Percentiles rank a stretch among this genome's conserved stretches.
phyloP scores from a whole-genome alignment of 345 rosid species.

The Aquilaria yunnanensis region DNA sequence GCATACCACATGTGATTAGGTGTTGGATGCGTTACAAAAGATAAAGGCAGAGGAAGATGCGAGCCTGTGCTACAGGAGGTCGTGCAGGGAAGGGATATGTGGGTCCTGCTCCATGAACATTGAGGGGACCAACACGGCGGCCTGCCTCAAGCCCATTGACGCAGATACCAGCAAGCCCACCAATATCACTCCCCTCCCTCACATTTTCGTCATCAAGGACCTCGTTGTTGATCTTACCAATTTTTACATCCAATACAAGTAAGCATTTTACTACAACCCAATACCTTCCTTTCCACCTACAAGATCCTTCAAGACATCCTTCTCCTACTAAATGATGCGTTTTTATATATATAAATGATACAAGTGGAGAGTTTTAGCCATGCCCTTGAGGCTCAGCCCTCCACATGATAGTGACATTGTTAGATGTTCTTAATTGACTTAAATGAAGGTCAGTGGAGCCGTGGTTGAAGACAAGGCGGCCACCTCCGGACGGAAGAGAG shows the following conservation, averaged over 20 bases:
- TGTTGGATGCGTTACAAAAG: constrained; percentile 61
- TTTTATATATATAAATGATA: no score
- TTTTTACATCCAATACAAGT: constrained; percentile 64
- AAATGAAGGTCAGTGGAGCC: constrained; percentile 51
- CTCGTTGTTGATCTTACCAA: constrained; percentile 61
- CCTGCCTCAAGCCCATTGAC: constrained; percentile 55
- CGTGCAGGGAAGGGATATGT: constrained; percentile 74
- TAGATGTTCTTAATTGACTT: not conserved
- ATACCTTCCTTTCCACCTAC: not conserved
- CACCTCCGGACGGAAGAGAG: constrained; percentile 37
- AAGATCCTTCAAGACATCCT: no score
- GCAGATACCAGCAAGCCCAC: constrained; percentile 36
- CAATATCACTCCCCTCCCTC: constrained; percentile 60
- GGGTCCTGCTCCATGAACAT: constrained; percentile 74
- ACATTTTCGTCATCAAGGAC: constrained; percentile 61
- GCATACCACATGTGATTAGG: constrained; percentile 24
- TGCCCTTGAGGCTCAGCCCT: no score
- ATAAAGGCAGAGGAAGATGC: constrained; percentile 64
- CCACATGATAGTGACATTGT: no score
- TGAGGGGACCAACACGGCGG: constrained; percentile 63
- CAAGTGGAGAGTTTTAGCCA: no score
- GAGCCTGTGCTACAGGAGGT: constrained; percentile 52
- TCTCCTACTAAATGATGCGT: no score
- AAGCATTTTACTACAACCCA: not conserved
- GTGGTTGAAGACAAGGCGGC: constrained; percentile 50